Evolutionary conservation across 768 basidiomycete species (phyloP).

Genomic region (Pleurotus platypus): DNA sequence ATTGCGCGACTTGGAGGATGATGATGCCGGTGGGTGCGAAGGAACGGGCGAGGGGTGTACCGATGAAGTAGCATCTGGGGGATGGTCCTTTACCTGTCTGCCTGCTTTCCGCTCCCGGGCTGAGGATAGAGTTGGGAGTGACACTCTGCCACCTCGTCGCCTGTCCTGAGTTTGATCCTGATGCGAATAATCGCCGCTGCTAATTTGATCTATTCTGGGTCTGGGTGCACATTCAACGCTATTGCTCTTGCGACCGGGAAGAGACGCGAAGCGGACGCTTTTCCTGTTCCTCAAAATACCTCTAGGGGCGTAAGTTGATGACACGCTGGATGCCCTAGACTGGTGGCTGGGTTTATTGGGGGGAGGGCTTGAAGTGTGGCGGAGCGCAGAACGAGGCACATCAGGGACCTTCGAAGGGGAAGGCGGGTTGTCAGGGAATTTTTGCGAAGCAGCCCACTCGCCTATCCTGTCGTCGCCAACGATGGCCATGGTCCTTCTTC

Average conservation of each 20-base stretch:
- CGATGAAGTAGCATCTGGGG: too few species aligned
- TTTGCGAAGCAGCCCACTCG: not conserved
- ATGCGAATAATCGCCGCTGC: constrained; percentile 5
- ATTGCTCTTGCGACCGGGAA: constrained; percentile 17
- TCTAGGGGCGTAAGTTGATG: constrained; percentile 20
- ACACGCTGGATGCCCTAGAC: constrained; percentile 9
- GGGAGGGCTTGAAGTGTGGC: constrained; percentile 14
- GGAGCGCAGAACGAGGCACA: constrained; percentile 16
- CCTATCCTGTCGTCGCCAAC: not conserved
- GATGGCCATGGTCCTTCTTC: constrained; percentile 2
- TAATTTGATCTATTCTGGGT: not conserved
- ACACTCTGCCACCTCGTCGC: constrained; percentile 7
- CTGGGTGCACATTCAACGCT: constrained; percentile 1
- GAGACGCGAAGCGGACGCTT: constrained; percentile 40
- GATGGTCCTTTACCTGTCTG: too few species aligned
- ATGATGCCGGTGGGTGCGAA: too few species aligned
- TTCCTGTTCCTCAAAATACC: constrained; percentile 37
- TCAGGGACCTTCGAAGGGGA: constrained; percentile 11
- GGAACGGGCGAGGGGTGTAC: too few species aligned
- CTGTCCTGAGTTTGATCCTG: not conserved
- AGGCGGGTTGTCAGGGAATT: not conserved
- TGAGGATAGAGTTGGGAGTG: not conserved
- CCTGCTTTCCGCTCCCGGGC: too few species aligned
- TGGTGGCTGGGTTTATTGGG: constrained; percentile 12
- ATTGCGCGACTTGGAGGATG: too few species aligned